Percentiles rank a stretch among this genome's conserved stretches.
Conservation (phyloP, 1,284 basidiomycete species). For the Malassezia japonica region DNA sequence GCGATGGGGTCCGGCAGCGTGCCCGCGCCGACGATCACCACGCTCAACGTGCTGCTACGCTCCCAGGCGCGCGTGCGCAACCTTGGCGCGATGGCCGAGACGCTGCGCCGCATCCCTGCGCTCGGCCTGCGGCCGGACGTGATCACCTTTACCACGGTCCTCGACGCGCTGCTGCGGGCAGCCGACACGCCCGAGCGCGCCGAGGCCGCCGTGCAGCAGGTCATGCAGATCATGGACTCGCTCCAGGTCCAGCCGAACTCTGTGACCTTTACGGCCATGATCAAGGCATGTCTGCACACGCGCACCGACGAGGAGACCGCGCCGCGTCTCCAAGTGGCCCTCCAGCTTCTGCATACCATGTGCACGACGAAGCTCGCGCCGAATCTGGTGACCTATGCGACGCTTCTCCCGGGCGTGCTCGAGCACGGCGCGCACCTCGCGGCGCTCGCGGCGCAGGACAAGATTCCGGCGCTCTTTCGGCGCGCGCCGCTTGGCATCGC, state of each 20-base stretch:
- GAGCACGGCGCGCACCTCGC: constrained; percentile 9
- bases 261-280: constrained; percentile 37
- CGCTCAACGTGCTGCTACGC: constrained; percentile 35
- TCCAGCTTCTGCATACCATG: constrained; percentile 34
- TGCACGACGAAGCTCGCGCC: constrained; percentile 26
- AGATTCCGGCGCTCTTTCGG: constrained; percentile 8
- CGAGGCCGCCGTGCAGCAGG: constrained; percentile 18
- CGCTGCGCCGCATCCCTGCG: constrained; percentile 21
- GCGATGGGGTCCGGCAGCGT: constrained; percentile 24
- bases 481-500: neutral
- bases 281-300: constrained; percentile 29
- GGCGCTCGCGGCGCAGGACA: constrained; percentile 11
- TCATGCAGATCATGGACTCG: constrained; percentile 28
- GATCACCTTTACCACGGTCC: constrained; percentile 35
- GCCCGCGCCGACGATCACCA: constrained; percentile 30
- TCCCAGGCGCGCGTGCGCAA: constrained; percentile 23
- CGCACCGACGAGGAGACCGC: neutral
- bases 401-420: constrained; percentile 22
- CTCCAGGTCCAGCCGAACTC: constrained; percentile 28
- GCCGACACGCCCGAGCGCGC: constrained; percentile 19
- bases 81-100: constrained; percentile 18
- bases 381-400: constrained; percentile 29
- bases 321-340: constrained; percentile 24
- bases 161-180: constrained; percentile 31
- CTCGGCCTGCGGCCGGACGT: constrained; percentile 27